A percentile compares a stretch with the other conserved stretches of the same genome.
phyloP scores from a whole-genome alignment of 2,329 filamentous ascomycete species.

The Aureobasidium subglaciale region DNA sequence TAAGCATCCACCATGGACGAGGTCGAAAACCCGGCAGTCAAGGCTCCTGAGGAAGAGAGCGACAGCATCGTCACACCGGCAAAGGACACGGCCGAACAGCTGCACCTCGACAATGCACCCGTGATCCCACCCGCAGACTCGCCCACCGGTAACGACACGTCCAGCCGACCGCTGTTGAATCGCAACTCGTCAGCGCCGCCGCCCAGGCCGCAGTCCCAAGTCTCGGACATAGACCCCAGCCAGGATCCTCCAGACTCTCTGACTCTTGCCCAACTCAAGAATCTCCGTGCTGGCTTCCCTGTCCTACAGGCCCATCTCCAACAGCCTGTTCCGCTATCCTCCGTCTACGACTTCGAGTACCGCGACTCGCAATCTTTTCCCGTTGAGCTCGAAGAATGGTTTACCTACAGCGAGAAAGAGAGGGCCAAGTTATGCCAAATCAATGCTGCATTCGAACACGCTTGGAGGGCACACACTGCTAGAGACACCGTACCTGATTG shows the following conservation, averaged over 20 bases:
- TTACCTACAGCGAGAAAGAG: slow-evolving; percentile 83
- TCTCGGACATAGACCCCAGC: slow-evolving; percentile 28
- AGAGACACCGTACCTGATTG: slow-evolving; percentile 49
- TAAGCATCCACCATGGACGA: slow-evolving; percentile 27
- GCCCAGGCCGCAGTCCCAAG: slow-evolving; percentile 34
- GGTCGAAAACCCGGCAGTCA: slow-evolving; percentile 33
- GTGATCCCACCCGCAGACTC: slow-evolving; percentile 18
- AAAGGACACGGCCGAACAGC: slow-evolving; percentile 32
- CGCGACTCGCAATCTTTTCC: slow-evolving; percentile 53
- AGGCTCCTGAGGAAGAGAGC: slow-evolving; percentile 13
- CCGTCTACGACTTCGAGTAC: slow-evolving; percentile 68
- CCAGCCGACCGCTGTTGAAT: slow-evolving; percentile 31
- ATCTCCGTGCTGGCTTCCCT: slow-evolving; percentile 38
- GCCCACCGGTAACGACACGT: not conserved
- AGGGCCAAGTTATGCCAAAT: slow-evolving; percentile 69
- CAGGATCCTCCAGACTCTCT: slow-evolving; percentile 37
- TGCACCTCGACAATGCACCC: slow-evolving; percentile 20
- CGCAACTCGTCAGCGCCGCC: slow-evolving; percentile 34
- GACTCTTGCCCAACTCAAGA: slow-evolving; percentile 41
- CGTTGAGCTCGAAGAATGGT: slow-evolving; percentile 96
- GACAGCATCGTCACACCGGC: slow-evolving; percentile 24
- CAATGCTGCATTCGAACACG: slow-evolving; percentile 67
- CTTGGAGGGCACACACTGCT: slow-evolving; percentile 49
- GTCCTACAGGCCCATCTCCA: slow-evolving; percentile 27
- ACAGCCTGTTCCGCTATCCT: slow-evolving; percentile 22